Percentiles rank a stretch among this genome's conserved stretches.
Evolutionary conservation across 2,329 filamentous ascomycete species (phyloP).

Genomic region (Trichophyton benhamiae): DNA sequence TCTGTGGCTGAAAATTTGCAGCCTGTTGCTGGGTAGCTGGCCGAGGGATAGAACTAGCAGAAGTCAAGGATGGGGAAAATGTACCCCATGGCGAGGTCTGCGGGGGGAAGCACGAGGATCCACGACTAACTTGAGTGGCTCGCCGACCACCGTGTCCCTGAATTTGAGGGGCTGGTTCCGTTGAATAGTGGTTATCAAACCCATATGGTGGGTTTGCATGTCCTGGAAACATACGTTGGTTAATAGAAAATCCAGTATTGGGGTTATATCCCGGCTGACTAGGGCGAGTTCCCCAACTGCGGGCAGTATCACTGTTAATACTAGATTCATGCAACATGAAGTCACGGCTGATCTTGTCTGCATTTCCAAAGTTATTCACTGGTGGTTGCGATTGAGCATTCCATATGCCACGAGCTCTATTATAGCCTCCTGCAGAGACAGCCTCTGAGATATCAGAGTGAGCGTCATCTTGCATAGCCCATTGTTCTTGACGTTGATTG

Average conservation of each 20-base stretch:
- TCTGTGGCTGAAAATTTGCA: slow-evolving; percentile 23
- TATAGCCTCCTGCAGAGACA: slow-evolving; percentile 32
- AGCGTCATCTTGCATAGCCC: slow-evolving; percentile 33
- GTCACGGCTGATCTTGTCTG: slow-evolving; percentile 17
- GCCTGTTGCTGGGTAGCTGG: slow-evolving; percentile 21
- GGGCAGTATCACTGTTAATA: slow-evolving; percentile 20
- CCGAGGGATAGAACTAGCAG: slow-evolving; percentile 18
- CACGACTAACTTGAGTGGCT: slow-evolving; percentile 23
- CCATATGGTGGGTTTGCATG: slow-evolving; percentile 23
- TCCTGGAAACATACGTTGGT: slow-evolving; percentile 27
- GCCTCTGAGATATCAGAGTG: slow-evolving; percentile 35
- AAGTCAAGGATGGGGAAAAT: slow-evolving; percentile 18
- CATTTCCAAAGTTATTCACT: slow-evolving; percentile 7
- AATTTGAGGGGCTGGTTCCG: slow-evolving; percentile 23
- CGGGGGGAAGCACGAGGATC: slow-evolving; percentile 23
- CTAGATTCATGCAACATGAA: slow-evolving; percentile 17
- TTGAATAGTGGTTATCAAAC: slow-evolving; percentile 21
- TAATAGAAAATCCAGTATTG: slow-evolving; percentile 16
- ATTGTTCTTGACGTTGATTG: slow-evolving; percentile 31
- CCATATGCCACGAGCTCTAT: slow-evolving; percentile 25
- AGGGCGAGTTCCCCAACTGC: slow-evolving; percentile 22
- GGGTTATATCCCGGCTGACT: slow-evolving; percentile 15
- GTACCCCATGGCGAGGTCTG: slow-evolving; percentile 25
- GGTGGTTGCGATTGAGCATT: slow-evolving; percentile 15
- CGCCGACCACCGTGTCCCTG: slow-evolving; percentile 21